A percentile compares a stretch with the other conserved stretches of the same genome.
These are phyloP conservation scores for Themeda triandra DNA, from an alignment of 176 grass and related monocot species.

Conservation along the genomic window DNA sequence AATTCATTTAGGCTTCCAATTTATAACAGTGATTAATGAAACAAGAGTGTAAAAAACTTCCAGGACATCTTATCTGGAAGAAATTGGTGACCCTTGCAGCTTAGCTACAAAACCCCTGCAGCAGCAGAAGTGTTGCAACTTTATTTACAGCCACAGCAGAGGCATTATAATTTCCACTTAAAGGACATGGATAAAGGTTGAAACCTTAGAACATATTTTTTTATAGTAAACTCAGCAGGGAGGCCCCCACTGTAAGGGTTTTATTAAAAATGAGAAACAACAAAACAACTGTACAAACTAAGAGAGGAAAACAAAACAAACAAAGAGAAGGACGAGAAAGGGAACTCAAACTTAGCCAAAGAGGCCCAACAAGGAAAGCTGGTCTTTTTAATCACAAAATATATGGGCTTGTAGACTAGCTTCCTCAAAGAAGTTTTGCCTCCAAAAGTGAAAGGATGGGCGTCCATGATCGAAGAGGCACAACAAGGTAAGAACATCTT, in stretches of 20 bases:
- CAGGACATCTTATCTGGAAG: neutral
- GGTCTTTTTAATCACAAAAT: neutral
- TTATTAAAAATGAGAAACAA: neutral
- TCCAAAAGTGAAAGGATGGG: neutral
- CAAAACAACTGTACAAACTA: neutral
- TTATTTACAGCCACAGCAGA: neutral
- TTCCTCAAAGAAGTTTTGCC: neutral
- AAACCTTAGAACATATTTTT: neutral
- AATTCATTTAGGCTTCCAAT: slow-evolving; percentile 11
- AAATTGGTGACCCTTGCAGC: neutral
- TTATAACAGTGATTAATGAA: slow-evolving; percentile 1
- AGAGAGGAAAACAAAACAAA: neutral
- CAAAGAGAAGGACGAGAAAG: neutral
- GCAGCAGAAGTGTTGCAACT: neutral
- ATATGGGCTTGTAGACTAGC: neutral
- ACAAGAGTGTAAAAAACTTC: neutral
- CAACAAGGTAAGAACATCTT: neutral
- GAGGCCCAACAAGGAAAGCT: neutral
- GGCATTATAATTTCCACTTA: neutral
- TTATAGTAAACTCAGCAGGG: neutral
- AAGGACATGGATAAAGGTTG: neutral
- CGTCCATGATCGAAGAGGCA: neutral
- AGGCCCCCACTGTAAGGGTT: neutral
- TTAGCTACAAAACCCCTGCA: neutral
- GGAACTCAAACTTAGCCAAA: neutral